A percentile compares a stretch with the other conserved stretches of the same genome.
Evolutionary conservation across 345 rosid genomes (phyloP).

Genomic region (Crucihimalaya himalaica): DNA sequence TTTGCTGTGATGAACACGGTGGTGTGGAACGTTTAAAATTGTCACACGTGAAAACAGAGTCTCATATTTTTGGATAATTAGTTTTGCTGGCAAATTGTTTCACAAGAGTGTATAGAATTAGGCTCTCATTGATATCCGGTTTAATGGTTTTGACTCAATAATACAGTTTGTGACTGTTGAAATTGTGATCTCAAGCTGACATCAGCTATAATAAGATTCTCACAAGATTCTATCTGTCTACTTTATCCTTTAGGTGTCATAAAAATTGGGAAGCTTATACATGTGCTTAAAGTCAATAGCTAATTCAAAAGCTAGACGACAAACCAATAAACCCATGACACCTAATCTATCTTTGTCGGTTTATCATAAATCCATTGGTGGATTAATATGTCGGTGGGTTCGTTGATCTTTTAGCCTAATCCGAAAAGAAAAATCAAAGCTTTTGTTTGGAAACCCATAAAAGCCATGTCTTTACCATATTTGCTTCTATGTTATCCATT

Average conservation of each 20-base stretch:
- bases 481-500: slow-evolving; percentile 17
- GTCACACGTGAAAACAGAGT: not conserved
- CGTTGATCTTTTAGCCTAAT: slow-evolving; percentile 35
- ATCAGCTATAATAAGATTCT: slow-evolving; percentile 1
- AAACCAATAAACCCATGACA: slow-evolving; percentile 16
- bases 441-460: not conserved
- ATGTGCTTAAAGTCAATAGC: slow-evolving; percentile 17
- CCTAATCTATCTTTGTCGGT: slow-evolving; percentile 14
- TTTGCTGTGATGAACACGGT: not conserved
- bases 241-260: not conserved
- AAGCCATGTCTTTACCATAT: not conserved
- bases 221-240: slow-evolving; percentile 5
- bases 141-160: not conserved
- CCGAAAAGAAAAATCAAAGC: slow-evolving; percentile 1
- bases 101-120: no score
- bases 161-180: no score
- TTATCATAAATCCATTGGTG: not conserved
- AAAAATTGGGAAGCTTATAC: not conserved
- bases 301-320: not conserved
- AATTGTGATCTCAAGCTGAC: slow-evolving; percentile 11
- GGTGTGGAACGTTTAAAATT: slow-evolving; percentile 6
- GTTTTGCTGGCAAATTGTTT: not conserved
- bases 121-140: not conserved
- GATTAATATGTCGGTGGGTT: slow-evolving; percentile 54
- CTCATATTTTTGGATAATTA: not conserved